phyloP scores from a whole-genome alignment of 805 yeast species.

The Candida boidinii region DNA sequence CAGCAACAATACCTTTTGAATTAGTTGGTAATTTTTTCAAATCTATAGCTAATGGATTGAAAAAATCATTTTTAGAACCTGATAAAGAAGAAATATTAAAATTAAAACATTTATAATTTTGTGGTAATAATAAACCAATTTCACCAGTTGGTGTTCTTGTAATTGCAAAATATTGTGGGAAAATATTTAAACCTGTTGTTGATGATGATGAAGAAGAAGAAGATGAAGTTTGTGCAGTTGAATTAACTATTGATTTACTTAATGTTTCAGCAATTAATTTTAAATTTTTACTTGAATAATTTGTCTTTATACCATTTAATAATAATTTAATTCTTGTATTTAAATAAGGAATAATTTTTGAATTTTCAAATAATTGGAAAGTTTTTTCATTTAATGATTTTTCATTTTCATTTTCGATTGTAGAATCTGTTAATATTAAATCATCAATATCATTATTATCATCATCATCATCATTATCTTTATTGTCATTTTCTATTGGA shows the following conservation, averaged over 20 bases:
- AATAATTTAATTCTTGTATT: conserved; percentile 32
- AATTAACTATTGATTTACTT: conserved; percentile 10
- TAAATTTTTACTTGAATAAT: conserved; percentile 33
- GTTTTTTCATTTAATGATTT: conserved; percentile 24
- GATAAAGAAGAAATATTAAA: conserved; percentile 33
- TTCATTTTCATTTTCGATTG: conserved; percentile 1
- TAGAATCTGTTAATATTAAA: neutral
- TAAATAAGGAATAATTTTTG: conserved; percentile 35
- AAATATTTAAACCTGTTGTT: conserved; percentile 7
- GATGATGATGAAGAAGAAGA: conserved; percentile 6
- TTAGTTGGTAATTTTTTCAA: conserved; percentile 46
- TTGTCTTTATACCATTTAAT: conserved; percentile 52
- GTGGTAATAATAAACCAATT: conserved; percentile 39
- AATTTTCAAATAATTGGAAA: conserved; percentile 27
- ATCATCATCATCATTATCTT: neutral
- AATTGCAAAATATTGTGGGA: conserved; percentile 40
- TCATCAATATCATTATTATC: too few species aligned
- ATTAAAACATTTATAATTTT: conserved; percentile 29
- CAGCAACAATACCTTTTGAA: conserved; percentile 60
- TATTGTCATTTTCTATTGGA: conserved; percentile 1
- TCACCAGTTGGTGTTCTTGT: conserved; percentile 45
- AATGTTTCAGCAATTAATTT: conserved; percentile 33
- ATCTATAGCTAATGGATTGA: conserved; percentile 50
- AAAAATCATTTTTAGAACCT: conserved; percentile 49
- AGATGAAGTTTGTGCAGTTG: conserved; percentile 22